Evolutionary conservation across 768 basidiomycete genomes (phyloP).

Genomic region (Dioszegia crocea): DNA sequence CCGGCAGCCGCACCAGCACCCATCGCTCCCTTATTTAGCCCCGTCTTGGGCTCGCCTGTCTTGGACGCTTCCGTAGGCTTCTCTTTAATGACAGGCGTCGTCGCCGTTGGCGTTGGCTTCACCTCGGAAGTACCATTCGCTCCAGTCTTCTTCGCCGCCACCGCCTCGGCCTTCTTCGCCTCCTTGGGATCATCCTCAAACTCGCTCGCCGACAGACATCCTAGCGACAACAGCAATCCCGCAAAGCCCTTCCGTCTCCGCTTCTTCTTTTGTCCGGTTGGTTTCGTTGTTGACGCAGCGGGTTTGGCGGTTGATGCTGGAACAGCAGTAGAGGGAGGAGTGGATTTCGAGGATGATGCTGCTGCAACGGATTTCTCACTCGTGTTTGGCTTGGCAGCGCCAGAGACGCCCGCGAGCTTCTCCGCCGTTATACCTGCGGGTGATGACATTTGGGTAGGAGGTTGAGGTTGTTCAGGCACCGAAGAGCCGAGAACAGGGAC

Average conservation of each 20-base stretch:
- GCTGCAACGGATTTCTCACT: not conserved
- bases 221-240: conserved; percentile 35
- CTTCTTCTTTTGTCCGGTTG: conserved; percentile 34
- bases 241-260: conserved; percentile 36
- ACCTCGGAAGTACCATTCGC: conserved; percentile 1
- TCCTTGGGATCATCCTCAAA: conserved; percentile 35
- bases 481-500: not conserved
- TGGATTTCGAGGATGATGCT: conserved; percentile 2
- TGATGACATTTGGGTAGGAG: not conserved
- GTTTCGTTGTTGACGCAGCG: not conserved
- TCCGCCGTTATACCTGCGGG: not conserved
- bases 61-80: not conserved
- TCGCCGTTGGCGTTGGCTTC: conserved; percentile 10
- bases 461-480: not conserved
- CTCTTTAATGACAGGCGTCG: conserved; percentile 3
- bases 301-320: conserved; percentile 9
- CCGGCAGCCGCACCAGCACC: conserved; percentile 1
- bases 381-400: too few species aligned
- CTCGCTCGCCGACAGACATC: conserved; percentile 39
- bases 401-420: too few species aligned
- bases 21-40: not conserved
- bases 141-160: conserved; percentile 1
- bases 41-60: not conserved
- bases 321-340: conserved; percentile 6
- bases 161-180: not conserved